phyloP scores from a whole-genome alignment of 1,139 yeast genomes.

The Pichia sorboxylosa region DNA sequence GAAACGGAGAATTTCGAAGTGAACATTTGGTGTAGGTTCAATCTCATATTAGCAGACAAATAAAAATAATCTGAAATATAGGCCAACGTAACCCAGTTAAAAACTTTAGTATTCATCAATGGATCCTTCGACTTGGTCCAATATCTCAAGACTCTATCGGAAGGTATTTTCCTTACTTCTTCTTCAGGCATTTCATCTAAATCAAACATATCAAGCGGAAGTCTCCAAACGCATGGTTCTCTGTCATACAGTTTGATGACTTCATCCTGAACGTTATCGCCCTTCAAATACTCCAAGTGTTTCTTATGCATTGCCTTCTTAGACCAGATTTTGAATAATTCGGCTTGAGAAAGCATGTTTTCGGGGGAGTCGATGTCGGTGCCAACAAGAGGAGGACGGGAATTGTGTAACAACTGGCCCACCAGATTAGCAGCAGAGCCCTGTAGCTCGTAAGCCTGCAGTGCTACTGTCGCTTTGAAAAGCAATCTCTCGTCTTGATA shows the following conservation, averaged over 20 bases:
- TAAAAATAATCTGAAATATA: slow-evolving; percentile 52
- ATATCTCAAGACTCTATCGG: slow-evolving; percentile 31
- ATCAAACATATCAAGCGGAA: slow-evolving; percentile 32
- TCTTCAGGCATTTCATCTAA: slow-evolving; percentile 19
- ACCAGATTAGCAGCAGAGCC: slow-evolving; percentile 24
- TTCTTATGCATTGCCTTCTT: slow-evolving; percentile 11
- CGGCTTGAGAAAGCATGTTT: slow-evolving; percentile 22
- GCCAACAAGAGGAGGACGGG: slow-evolving; percentile 19
- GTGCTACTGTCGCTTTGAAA: slow-evolving; percentile 44
- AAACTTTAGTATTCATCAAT: slow-evolving; percentile 25
- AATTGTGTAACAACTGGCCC: slow-evolving; percentile 22
- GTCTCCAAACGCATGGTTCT: slow-evolving; percentile 32
- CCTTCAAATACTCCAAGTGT: slow-evolving; percentile 16
- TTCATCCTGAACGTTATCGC: slow-evolving; percentile 10
- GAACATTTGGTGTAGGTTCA: slow-evolving; percentile 30
- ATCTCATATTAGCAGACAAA: slow-evolving; percentile 36
- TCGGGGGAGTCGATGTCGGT: slow-evolving; percentile 23
- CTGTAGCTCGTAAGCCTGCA: slow-evolving; percentile 24
- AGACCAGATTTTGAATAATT: slow-evolving; percentile 22
- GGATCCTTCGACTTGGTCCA: slow-evolving; percentile 33
- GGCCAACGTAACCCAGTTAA: slow-evolving; percentile 51
- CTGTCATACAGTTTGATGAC: slow-evolving; percentile 21
- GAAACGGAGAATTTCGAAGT: slow-evolving; percentile 43
- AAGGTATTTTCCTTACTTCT: slow-evolving; percentile 23
- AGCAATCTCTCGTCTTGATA: slow-evolving; percentile 40